Percentiles rank a stretch among this genome's conserved stretches.
These are phyloP conservation scores for Dactylellina sp. DNA, from an alignment of 2,329 filamentous ascomycete genomes.

Conservation along the genomic window DNA sequence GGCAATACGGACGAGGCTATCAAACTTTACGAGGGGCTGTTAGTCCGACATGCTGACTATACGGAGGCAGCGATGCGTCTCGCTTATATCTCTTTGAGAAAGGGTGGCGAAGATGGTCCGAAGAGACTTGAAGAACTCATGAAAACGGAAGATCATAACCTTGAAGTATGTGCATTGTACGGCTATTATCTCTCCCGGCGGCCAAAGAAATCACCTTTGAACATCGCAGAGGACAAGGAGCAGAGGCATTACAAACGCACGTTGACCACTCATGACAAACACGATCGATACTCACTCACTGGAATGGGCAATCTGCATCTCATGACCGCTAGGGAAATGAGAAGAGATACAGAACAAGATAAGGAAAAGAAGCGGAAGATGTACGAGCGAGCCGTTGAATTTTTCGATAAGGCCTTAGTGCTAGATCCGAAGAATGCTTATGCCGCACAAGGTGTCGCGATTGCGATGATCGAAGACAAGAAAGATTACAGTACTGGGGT, in stretches of 20 bases:
- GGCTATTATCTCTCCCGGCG: conserved; percentile 93
- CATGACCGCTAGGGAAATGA: conserved; percentile 90
- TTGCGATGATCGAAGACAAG: conserved; percentile 92
- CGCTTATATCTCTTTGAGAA: conserved; percentile 87
- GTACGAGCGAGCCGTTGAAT: conserved; percentile 93
- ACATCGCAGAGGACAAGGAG: conserved; percentile 88
- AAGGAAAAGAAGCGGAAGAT: conserved; percentile 88
- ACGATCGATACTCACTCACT: conserved; percentile 94
- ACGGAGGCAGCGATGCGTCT: conserved; percentile 89
- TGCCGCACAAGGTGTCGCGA: conserved; percentile 93
- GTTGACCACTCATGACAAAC: conserved; percentile 92
- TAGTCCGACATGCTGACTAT: conserved; percentile 88
- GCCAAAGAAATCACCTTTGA: conserved; percentile 82
- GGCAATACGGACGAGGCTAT: conserved; percentile 84
- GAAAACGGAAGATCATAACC: conserved; percentile 82
- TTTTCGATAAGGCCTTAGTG: conserved; percentile 96
- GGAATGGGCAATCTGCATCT: conserved; percentile 95
- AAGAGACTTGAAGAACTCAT: conserved; percentile 87
- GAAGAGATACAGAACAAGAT: conserved; percentile 85
- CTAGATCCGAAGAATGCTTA: conserved; percentile 96
- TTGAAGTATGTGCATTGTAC: conserved; percentile 91
- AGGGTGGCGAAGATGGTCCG: conserved; percentile 84
- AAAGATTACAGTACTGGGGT: conserved; percentile 86
- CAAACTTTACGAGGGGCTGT: conserved; percentile 85
- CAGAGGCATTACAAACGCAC: conserved; percentile 97